Base-by-base conservation (phyloP, 2,329 filamentous ascomycete species). In the Alternaria triticina region DNA sequence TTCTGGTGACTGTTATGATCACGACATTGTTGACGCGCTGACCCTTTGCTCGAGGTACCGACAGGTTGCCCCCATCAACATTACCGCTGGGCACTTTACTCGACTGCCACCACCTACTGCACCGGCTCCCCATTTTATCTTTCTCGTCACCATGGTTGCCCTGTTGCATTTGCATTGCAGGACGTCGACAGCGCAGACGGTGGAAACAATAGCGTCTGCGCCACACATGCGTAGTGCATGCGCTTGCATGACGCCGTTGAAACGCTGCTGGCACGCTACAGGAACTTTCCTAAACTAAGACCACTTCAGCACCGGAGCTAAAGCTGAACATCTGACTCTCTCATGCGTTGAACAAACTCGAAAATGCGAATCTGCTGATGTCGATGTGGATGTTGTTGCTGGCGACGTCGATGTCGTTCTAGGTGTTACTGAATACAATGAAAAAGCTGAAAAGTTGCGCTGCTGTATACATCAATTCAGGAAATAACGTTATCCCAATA, bases 241-340 rank as follows among this genome's bases (percentile, higher is more conserved):
- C 43, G 20, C 43, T 23, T 33, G 36, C 44, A 33, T 36, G 10
- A 20, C 17, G 17, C 44, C 45, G 45, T 47, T 47, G 43, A 45
- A 22, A 22, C 17, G 43, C 17, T 13, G 43, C 1, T 45, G 17
- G 43, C n/a, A 45, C 43, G 43, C 43, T 45, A 45, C 10, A 45
- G 17, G 20, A 45, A 45, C 43, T 45, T 27, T 44, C 43, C 49
- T 44, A 52, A 22, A 52, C 58, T 43, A 56, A 56, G 51, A 56
- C 25, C 36, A 40, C 33, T 40, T 2, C 15, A 40, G 15, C 33
- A n/a, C 15, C n/a, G 10, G 10, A 40, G 8, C 33, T 40, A n/a
- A n/a, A 40, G 8, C 33, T 40, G 33, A 40, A 17, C 33, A 10
- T 40, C 36, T 40, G 36, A 40, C 36, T 40, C 2, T 40, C 36